A percentile compares a stretch with the other conserved stretches of the same genome.
These are phyloP conservation scores for Tolypocladium paradoxum DNA, from an alignment of 2,329 filamentous ascomycete species.

Conservation along the genomic window DNA sequence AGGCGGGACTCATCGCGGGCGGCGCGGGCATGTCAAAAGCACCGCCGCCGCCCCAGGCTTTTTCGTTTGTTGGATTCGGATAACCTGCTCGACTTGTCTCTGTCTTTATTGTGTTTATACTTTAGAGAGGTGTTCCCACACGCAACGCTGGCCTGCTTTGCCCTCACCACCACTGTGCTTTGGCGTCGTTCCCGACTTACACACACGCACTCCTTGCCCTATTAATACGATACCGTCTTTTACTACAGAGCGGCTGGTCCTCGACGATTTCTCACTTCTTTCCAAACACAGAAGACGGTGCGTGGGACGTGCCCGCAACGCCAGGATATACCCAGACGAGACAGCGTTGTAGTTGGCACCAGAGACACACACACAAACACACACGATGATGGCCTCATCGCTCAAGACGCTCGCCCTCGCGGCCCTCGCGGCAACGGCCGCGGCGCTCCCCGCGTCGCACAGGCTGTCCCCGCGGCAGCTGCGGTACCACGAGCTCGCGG, in stretches of 20 bases:
- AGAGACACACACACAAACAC: too few species aligned
- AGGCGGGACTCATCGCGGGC: too few species aligned
- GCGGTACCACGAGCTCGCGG: conserved; percentile 34
- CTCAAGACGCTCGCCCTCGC: conserved; percentile 32
- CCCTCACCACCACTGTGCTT: conserved; percentile 5
- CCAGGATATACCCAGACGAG: too few species aligned
- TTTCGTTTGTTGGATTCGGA: not conserved
- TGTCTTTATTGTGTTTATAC: not conserved
- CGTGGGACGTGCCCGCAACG: too few species aligned
- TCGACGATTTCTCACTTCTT: not conserved
- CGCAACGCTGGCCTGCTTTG: conserved; percentile 9
- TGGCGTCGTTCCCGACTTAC: not conserved
- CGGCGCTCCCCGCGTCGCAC: conserved; percentile 34
- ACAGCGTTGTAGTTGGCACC: too few species aligned
- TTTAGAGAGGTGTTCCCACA: not conserved
- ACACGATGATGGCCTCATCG: conserved; percentile 17
- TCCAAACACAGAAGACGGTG: not conserved
- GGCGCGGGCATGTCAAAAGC: not conserved
- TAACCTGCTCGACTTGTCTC: not conserved
- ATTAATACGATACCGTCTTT: not conserved
- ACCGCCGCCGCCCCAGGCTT: not conserved
- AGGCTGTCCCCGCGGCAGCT: conserved; percentile 33
- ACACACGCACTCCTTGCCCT: not conserved
- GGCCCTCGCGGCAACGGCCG: conserved; percentile 32
- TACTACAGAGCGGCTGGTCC: conserved; percentile 3